Conservation (phyloP, 2,329 filamentous ascomycete genomes). For the Diaporthe destruens region DNA sequence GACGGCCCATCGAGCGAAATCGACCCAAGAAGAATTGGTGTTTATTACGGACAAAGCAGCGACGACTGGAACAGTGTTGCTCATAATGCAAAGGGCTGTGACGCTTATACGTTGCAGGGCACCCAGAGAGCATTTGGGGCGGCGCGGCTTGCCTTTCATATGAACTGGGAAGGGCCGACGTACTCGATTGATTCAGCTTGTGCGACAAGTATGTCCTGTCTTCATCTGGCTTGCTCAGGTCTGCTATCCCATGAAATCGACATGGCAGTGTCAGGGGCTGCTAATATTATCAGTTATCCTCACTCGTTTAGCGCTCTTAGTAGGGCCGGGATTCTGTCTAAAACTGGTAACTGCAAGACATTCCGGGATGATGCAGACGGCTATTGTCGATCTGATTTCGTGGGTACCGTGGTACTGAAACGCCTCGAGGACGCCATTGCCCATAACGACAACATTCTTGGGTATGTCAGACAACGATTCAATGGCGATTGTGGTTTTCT, state of each 20-base stretch:
- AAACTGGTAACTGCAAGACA: slow-evolving; percentile 57
- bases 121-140: slow-evolving; percentile 44
- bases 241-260: slow-evolving; percentile 73
- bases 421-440: slow-evolving; percentile 18
- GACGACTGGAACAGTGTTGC: slow-evolving; percentile 12
- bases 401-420: background rate
- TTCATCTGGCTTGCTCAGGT: slow-evolving; percentile 63
- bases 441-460: slow-evolving; percentile 54
- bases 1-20: too few relatives aligned
- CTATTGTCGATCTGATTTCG: slow-evolving; percentile 51
- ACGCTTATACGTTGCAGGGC: background rate
- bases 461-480: slow-evolving; percentile 37
- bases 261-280: slow-evolving; percentile 72
- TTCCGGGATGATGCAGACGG: slow-evolving; percentile 61
- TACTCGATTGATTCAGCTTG: slow-evolving; percentile 53
- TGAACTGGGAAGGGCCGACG: slow-evolving; percentile 50
- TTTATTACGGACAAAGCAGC: background rate
- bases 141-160: slow-evolving; percentile 50
- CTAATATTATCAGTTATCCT: slow-evolving; percentile 74
- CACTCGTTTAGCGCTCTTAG: slow-evolving; percentile 73
- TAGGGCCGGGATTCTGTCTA: slow-evolving; percentile 72
- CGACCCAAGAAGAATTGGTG: background rate
- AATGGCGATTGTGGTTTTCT: too few relatives aligned
- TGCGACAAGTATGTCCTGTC: slow-evolving; percentile 51
- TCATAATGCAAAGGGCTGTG: slow-evolving; percentile 1